Percentiles rank a stretch among this genome's conserved stretches.
Conservation (phyloP, 2,329 filamentous ascomycete genomes). For the Diaporthe caulivora region DNA sequence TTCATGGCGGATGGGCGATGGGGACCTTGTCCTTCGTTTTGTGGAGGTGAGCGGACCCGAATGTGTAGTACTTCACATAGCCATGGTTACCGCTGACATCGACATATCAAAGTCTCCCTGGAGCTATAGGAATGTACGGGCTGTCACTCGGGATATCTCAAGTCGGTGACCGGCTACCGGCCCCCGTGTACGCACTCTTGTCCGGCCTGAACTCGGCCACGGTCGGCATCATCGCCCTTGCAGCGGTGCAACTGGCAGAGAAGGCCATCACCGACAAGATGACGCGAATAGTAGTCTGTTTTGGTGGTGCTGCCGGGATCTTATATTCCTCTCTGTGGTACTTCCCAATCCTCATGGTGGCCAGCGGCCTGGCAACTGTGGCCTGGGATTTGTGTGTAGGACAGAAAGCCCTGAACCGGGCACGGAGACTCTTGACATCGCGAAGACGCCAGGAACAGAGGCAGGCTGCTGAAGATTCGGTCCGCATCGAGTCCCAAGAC, state of each 20-base stretch:
- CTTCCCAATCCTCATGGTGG: conserved; percentile 74
- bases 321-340: conserved; percentile 82
- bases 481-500: not conserved
- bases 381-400: conserved; percentile 64
- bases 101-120: conserved; percentile 67
- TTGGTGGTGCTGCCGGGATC: conserved; percentile 57
- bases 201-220: conserved; percentile 80
- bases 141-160: conserved; percentile 74
- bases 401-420: not conserved
- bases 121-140: conserved; percentile 77
- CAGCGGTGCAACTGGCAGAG: not conserved
- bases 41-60: not conserved
- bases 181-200: conserved; percentile 75
- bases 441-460: not conserved
- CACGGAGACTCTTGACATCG: not conserved
- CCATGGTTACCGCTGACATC: not conserved
- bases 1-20: conserved; percentile 3
- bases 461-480: not conserved
- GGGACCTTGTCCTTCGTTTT: not conserved
- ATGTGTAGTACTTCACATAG: not conserved
- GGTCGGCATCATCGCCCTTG: conserved; percentile 59
- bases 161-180: conserved; percentile 70
- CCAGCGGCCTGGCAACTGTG: conserved; percentile 65
- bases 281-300: not conserved
- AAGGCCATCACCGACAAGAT: conserved; percentile 1